phyloP scores from a whole-genome alignment of 1,284 basidiomycete genomes.

The Tilletia caries region DNA sequence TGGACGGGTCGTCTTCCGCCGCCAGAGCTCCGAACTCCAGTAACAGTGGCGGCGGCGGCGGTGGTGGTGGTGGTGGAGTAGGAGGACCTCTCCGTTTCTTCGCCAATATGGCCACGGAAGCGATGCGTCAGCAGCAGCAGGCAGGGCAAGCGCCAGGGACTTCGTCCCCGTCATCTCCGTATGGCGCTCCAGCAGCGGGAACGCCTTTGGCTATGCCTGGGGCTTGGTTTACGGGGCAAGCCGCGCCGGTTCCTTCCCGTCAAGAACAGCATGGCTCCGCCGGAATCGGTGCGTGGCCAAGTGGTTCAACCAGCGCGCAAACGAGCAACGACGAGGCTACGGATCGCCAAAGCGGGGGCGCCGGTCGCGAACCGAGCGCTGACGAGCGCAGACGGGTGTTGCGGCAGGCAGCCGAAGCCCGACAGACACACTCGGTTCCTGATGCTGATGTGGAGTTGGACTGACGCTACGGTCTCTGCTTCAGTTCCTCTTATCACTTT shows the following conservation, averaged over 20 bases:
- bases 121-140: background rate
- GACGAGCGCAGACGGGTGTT: background rate
- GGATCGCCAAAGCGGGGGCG: too few relatives aligned
- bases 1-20: background rate
- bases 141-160: background rate
- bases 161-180: background rate
- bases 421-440: background rate
- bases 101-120: background rate
- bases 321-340: too few relatives aligned
- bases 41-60: too few relatives aligned
- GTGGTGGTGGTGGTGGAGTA: background rate
- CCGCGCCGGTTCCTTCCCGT: too few relatives aligned
- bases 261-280: too few relatives aligned
- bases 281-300: too few relatives aligned
- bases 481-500: too few relatives aligned
- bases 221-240: background rate
- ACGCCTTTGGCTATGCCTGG: background rate
- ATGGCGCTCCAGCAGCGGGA: background rate
- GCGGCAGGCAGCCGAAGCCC: background rate
- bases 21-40: background rate
- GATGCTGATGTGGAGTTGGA: background rate
- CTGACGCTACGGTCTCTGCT: background rate
- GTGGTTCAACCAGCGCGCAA: too few relatives aligned
- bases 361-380: background rate
- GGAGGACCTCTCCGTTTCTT: background rate